These are phyloP conservation scores for Ophiostoma fasciatum DNA, from an alignment of 2,329 filamentous ascomycete species.

Conservation along the genomic window DNA sequence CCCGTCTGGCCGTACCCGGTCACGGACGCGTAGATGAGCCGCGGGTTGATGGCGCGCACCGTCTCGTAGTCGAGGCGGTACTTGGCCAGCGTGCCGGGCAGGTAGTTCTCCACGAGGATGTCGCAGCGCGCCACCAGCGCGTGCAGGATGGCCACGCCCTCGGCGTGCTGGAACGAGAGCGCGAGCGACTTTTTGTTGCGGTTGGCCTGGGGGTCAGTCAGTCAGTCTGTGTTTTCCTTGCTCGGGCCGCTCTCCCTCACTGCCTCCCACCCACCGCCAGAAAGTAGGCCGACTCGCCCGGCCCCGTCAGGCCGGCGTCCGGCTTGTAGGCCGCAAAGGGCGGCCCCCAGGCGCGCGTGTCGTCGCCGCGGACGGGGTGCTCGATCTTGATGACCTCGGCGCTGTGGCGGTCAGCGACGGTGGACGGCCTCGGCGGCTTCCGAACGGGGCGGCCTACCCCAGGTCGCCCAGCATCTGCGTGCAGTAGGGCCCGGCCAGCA, in stretches of 20 bases:
- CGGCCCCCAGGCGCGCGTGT: slow-evolving; percentile 92
- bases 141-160: slow-evolving; percentile 77
- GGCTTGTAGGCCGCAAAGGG: slow-evolving; percentile 71
- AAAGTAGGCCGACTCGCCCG: slow-evolving; percentile 92
- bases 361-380: slow-evolving; percentile 79
- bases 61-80: slow-evolving; percentile 83
- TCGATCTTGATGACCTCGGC: slow-evolving; percentile 97
- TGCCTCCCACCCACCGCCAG: slow-evolving; percentile 49
- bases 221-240: no score
- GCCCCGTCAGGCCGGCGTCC: slow-evolving; percentile 43
- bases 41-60: slow-evolving; percentile 66
- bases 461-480: slow-evolving; percentile 94
- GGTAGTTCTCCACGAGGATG: slow-evolving; percentile 91
- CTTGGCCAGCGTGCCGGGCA: slow-evolving; percentile 78
- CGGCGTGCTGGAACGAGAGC: slow-evolving; percentile 74
- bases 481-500: slow-evolving; percentile 93
- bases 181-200: slow-evolving; percentile 94
- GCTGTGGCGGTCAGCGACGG: slow-evolving; percentile 30
- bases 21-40: slow-evolving; percentile 85
- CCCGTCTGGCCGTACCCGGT: slow-evolving; percentile 96
- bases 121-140: slow-evolving; percentile 73
- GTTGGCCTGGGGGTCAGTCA: slow-evolving; percentile 51
- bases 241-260: no score
- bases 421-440: no score
- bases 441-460: slow-evolving; percentile 65